Percentiles rank a stretch among this genome's conserved stretches.
Conservation (phyloP, 176 grass and related monocot species). For the Rhynchospora tenuis region DNA sequence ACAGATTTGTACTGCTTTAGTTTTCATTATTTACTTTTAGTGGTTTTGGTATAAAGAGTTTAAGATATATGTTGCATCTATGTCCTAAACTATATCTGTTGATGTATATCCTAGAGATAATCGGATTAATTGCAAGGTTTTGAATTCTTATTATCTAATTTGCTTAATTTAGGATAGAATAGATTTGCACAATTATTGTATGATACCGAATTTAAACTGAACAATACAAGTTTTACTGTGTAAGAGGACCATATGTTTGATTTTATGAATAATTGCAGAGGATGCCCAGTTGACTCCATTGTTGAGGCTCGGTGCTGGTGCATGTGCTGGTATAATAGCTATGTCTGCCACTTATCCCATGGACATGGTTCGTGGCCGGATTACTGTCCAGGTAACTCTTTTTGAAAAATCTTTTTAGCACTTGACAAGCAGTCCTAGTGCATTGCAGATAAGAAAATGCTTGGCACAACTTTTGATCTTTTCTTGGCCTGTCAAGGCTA, state of each 20-base stretch:
- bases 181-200: not conserved
- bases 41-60: not conserved
- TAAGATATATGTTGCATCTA: not conserved
- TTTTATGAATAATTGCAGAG: conserved; percentile 38
- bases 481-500: not conserved
- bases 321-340: conserved; percentile 96
- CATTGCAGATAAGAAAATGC: not conserved
- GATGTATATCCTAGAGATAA: not conserved
- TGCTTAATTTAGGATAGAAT: not conserved
- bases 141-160: not conserved
- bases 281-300: conserved; percentile 79
- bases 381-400: conserved; percentile 77
- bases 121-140: not conserved
- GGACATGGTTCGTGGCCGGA: conserved; percentile 99
- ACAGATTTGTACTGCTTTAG: not conserved
- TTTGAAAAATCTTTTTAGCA: not conserved
- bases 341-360: conserved; percentile 99
- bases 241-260: not conserved
- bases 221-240: not conserved
- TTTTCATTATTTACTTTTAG: not conserved
- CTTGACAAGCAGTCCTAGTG: not conserved
- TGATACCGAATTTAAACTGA: not conserved
- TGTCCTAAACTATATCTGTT: not conserved
- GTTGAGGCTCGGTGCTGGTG: conserved; percentile 94
- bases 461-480: not conserved